Conservation (phyloP, 2,329 filamentous ascomycete genomes). For the Mycosphaerella arachidis region DNA sequence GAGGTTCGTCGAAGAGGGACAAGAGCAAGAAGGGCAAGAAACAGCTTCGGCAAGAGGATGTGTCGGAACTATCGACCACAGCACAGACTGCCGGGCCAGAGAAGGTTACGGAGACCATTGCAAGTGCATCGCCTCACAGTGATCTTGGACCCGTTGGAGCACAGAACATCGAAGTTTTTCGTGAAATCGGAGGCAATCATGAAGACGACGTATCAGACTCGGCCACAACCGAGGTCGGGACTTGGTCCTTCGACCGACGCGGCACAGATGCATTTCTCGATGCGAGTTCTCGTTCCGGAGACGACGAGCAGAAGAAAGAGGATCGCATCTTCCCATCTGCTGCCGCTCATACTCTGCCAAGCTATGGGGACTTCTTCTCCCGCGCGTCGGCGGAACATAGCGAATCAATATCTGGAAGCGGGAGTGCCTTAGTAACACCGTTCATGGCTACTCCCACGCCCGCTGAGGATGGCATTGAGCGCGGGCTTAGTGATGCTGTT, state of each 20-base stretch:
- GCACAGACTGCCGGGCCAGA: background rate
- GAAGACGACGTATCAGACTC: background rate
- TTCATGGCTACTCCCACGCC: slow-evolving; percentile 2
- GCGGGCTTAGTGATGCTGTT: background rate
- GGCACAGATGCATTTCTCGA: background rate
- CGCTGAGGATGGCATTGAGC: background rate
- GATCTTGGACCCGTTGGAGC: background rate
- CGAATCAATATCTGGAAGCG: background rate
- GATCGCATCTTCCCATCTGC: slow-evolving; percentile 12
- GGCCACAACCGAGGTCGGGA: background rate
- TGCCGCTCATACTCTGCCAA: slow-evolving; percentile 16
- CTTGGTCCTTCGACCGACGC: background rate
- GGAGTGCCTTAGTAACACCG: background rate
- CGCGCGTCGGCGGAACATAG: background rate
- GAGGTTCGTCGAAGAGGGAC: slow-evolving; percentile 20
- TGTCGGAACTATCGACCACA: background rate
- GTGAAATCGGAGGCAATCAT: background rate
- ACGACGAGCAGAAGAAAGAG: slow-evolving; percentile 3
- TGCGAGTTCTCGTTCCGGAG: background rate
- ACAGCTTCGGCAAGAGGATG: slow-evolving; percentile 5
- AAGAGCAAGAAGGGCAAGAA: slow-evolving; percentile 29
- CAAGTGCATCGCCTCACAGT: background rate
- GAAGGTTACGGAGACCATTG: background rate
- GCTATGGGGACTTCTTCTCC: background rate
- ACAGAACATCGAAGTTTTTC: background rate